Conservation (phyloP, 306 rosid species). For the Trifolium subterraneum region DNA sequence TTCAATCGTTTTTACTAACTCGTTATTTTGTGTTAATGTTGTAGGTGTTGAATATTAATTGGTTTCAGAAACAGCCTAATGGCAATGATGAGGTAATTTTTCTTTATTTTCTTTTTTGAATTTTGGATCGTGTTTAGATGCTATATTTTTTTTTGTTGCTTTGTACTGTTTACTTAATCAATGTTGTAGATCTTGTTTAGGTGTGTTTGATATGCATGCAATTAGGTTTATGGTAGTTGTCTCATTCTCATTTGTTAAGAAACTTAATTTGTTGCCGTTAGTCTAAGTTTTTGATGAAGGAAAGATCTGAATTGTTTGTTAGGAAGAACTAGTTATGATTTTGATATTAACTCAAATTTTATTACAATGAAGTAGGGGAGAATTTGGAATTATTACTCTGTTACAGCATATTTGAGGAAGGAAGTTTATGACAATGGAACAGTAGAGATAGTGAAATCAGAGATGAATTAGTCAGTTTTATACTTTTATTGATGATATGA, state of each 20-base stretch:
- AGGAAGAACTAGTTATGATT: not conserved
- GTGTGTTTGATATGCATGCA: conserved; percentile 5
- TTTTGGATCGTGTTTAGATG: conserved; percentile 21
- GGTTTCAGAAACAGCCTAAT: conserved; percentile 92
- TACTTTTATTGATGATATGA: too few species aligned
- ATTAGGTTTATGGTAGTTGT: conserved; percentile 7
- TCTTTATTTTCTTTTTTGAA: not conserved
- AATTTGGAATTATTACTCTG: not conserved
- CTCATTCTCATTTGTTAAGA: not conserved
- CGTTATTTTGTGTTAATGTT: not conserved
- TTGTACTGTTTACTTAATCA: not conserved
- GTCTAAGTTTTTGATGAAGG: conserved; percentile 1
- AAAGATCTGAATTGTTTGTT: not conserved
- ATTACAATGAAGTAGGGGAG: not conserved
- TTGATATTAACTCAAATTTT: not conserved
- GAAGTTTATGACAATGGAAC: not conserved
- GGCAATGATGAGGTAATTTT: conserved; percentile 85
- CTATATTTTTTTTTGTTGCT: not conserved
- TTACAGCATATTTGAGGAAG: not conserved
- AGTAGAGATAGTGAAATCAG: not conserved
- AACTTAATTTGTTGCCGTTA: conserved; percentile 18
- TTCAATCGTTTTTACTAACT: not conserved
- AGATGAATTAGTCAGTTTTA: not conserved
- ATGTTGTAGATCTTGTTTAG: not conserved
- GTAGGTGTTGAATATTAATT: conserved; percentile 76